These are phyloP conservation scores for Glomus cerebriforme DNA, from an alignment of 192 early-diverging fungal species.

Conservation along the genomic window DNA sequence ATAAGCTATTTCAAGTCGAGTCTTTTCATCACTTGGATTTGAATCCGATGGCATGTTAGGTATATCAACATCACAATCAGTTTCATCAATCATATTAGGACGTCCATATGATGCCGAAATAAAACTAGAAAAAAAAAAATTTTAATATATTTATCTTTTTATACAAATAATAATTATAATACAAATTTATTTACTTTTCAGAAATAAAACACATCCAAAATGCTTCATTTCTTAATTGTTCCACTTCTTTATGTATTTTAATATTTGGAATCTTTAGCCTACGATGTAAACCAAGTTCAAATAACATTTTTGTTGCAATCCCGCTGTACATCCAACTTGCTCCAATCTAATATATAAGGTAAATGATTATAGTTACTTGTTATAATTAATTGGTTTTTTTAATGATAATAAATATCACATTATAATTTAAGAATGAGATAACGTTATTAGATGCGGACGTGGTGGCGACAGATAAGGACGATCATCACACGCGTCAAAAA, in stretches of 20 bases:
- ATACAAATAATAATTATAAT: neutral
- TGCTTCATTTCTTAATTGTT: slow-evolving; percentile 16
- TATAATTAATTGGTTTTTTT: no score
- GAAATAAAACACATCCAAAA: slow-evolving; percentile 32
- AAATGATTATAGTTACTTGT: no score
- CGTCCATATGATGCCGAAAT: slow-evolving; percentile 24
- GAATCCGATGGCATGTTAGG: neutral
- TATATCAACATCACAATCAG: slow-evolving; percentile 24
- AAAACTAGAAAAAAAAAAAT: neutral
- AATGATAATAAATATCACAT: no score
- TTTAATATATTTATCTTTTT: no score
- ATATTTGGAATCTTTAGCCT: neutral
- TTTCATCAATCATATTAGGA: slow-evolving; percentile 29
- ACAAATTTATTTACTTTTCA: slow-evolving; percentile 16
- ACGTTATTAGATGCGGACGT: no score
- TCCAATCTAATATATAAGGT: no score
- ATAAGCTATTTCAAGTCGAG: slow-evolving; percentile 22
- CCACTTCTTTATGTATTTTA: slow-evolving; percentile 17
- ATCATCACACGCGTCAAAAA: no score
- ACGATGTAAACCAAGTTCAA: slow-evolving; percentile 27
- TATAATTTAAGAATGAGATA: no score
- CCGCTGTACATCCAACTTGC: slow-evolving; percentile 21
- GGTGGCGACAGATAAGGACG: no score
- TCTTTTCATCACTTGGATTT: slow-evolving; percentile 5
- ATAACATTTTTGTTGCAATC: slow-evolving; percentile 29